These are phyloP conservation scores for Corinectria fuckeliana DNA, from an alignment of 2,329 filamentous ascomycete species.

Conservation along the genomic window DNA sequence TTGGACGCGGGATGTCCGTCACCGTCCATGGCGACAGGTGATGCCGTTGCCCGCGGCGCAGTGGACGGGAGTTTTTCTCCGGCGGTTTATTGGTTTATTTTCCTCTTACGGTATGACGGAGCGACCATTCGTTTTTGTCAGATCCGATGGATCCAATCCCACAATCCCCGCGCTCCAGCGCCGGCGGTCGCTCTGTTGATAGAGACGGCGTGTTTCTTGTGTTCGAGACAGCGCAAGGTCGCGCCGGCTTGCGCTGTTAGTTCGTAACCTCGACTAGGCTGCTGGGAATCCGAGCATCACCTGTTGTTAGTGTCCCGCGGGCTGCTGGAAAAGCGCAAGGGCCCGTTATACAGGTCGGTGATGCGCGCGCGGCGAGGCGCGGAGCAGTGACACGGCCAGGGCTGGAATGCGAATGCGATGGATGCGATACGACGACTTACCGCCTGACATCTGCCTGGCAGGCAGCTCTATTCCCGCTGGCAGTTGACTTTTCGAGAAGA, in stretches of 20 bases:
- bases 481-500: neutral
- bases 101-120: neutral
- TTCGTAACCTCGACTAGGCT: neutral
- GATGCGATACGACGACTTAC: conserved; percentile 12
- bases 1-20: conserved; percentile 20
- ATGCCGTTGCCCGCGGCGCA: neutral
- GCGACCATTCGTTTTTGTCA: neutral
- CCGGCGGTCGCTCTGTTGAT: conserved; percentile 5
- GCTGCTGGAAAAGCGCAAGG: conserved; percentile 1
- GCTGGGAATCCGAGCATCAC: neutral
- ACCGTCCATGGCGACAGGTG: conserved; percentile 8
- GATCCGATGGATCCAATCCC: neutral
- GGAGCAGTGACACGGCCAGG: conserved; percentile 1
- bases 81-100: neutral
- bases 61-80: neutral
- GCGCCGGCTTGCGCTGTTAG: conserved; percentile 1
- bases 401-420: conserved; percentile 11
- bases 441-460: conserved; percentile 24
- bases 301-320: neutral
- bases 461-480: conserved; percentile 24
- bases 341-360: neutral
- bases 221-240: neutral
- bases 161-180: neutral
- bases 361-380: conserved; percentile 15
- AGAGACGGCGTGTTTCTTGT: neutral